Base-by-base conservation (phyloP, 495 filamentous ascomycete genomes). In the Penicillium alfredii region DNA sequence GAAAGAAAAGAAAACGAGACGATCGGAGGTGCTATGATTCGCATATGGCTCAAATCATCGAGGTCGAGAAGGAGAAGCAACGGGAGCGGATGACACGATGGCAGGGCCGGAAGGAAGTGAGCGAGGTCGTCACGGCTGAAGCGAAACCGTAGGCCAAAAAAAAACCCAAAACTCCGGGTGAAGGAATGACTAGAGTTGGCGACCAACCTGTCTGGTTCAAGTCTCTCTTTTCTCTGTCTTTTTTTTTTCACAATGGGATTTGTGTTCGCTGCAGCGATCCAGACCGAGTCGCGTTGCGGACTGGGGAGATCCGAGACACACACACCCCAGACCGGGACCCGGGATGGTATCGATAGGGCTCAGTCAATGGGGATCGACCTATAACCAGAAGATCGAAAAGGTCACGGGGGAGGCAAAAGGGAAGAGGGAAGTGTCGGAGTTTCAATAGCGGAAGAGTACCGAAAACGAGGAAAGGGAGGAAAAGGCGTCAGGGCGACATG, bases 201-300 rank as follows among this genome's bases (percentile, higher is more conserved):
- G 24, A 30, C 9, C 36, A 48, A 35, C 29, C 35, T 30, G 32
- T 30, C 37, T 17, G 46, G n/a, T n/a, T n/a, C n/a, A n/a, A n/a
- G n/a, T n/a, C n/a, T n/a, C n/a, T n/a, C n/a, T n/a, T n/a, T n/a
- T n/a, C n/a, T n/a, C n/a, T n/a, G n/a, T n/a, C n/a, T n/a, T n/a
- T n/a, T n/a, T n/a, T n/a, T n/a, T n/a, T n/a, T n/a, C 55, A 63
- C 59, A 63, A 63, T 63, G 57, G 40, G 53, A 52, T 65, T n/a
- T n/a, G n/a, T 63, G 57, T 65, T 52, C 30, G 35, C 55, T 53
- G 56, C 52, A 54, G 56, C 54, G 37, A 35, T 38, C 38, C 57
- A 47, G 45, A 24, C 37, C 41, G 42, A 44, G 50, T 48, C 51
- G 47, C 39, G 51, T 38, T 46, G 38, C 35, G 41, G 49, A 45